phyloP scores from a whole-genome alignment of 352 stramenopile genomes.

The Phytopythium oedochilum region DNA sequence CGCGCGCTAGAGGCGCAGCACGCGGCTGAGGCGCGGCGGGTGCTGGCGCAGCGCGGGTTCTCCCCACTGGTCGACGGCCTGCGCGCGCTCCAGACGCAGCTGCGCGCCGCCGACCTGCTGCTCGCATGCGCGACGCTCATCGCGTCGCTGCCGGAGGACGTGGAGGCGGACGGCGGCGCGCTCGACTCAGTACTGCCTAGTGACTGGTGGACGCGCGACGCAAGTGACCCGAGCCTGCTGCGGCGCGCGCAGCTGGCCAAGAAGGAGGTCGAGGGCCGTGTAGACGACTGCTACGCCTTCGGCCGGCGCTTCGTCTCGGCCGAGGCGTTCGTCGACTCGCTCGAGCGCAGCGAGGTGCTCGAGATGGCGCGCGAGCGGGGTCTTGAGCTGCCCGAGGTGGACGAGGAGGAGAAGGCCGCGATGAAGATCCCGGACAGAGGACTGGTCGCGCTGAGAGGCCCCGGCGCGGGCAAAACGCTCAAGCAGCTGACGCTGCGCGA shows the following conservation, averaged over 20 bases:
- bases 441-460: slow-evolving; percentile 42
- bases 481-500: slow-evolving; percentile 56
- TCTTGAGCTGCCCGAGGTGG: slow-evolving; percentile 23
- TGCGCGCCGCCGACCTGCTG: slow-evolving; percentile 38
- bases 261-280: slow-evolving; percentile 32
- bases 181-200: background rate
- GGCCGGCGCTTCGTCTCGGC: slow-evolving; percentile 55
- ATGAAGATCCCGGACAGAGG: slow-evolving; percentile 54
- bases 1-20: slow-evolving; percentile 23
- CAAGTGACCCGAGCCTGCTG: slow-evolving; percentile 15
- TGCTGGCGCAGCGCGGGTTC: slow-evolving; percentile 30
- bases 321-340: slow-evolving; percentile 41
- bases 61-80: slow-evolving; percentile 21
- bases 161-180: slow-evolving; percentile 11
- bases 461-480: slow-evolving; percentile 39
- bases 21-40: slow-evolving; percentile 24
- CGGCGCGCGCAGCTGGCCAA: slow-evolving; percentile 25
- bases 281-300: slow-evolving; percentile 62
- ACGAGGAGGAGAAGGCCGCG: slow-evolving; percentile 20
- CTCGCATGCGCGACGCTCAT: slow-evolving; percentile 17
- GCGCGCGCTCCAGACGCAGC: slow-evolving; percentile 31
- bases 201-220: background rate
- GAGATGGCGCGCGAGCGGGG: slow-evolving; percentile 18
- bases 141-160: background rate
- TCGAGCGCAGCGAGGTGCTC: slow-evolving; percentile 42